phyloP scores from a whole-genome alignment of 495 filamentous ascomycete genomes.

The Hypoxylon lenormandii region DNA sequence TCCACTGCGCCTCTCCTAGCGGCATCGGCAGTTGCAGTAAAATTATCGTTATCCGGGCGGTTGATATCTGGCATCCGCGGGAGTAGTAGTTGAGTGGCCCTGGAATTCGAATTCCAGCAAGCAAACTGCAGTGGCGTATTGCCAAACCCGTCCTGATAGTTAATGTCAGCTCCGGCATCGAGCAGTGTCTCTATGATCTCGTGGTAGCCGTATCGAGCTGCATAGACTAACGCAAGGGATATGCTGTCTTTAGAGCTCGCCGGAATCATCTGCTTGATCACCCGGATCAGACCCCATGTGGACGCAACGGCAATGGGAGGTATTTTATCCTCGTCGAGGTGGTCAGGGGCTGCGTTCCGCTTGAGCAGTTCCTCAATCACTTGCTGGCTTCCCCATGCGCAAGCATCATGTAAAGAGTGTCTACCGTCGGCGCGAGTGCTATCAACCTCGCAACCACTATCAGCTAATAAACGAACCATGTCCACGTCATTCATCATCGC shows the following conservation, averaged over 20 bases:
- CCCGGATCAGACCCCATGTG: conserved; percentile 7
- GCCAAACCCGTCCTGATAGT: conserved; percentile 27
- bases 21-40: conserved; percentile 6
- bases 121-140: conserved; percentile 29
- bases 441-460: conserved; percentile 2
- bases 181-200: conserved; percentile 27
- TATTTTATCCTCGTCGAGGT: conserved; percentile 3
- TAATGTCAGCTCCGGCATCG: conserved; percentile 36
- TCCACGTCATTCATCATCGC: background rate
- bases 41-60: conserved; percentile 9
- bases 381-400: conserved; percentile 3
- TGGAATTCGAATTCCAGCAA: conserved; percentile 20
- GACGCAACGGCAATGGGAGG: conserved; percentile 14
- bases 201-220: conserved; percentile 22
- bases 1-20: conserved; percentile 9
- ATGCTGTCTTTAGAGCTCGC: conserved; percentile 13
- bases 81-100: conserved; percentile 19
- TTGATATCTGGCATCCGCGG: conserved; percentile 12
- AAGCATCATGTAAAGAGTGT: conserved; percentile 13
- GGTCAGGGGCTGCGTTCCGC: conserved; percentile 1
- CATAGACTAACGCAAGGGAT: conserved; percentile 10
- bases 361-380: conserved; percentile 19
- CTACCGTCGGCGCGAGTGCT: background rate
- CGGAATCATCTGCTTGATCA: conserved; percentile 13
- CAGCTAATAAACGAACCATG: conserved; percentile 5